Base-by-base conservation (phyloP, 192 early-diverging fungal genomes). In the Coemansia sp. region DNA sequence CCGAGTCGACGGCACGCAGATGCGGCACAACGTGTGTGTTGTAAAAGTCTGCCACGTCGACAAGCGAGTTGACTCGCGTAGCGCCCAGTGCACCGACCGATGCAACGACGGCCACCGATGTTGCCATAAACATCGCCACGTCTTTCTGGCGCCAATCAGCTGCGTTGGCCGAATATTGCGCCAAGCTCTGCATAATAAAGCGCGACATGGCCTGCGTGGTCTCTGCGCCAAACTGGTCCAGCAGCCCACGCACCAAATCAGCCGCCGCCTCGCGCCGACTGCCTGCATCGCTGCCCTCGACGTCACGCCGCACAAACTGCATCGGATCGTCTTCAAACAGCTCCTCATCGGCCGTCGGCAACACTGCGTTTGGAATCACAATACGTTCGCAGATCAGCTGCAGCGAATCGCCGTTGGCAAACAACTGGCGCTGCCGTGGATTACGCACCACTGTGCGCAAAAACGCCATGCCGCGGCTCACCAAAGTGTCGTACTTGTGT, bases 251-350 rank as follows among this genome's bases (percentile, higher is more conserved):
- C 20, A 99, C 90, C 60, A 99, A 83, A 56, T 95, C 96, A 4
- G 92, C 86, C 1, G 96, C 92, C 8, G 95, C 90, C 60, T 91
- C 85, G 57, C 96, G 87, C n/a, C 97, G 90, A 15, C 94, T 96
- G 58, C 95, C 94, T 17, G 82, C 89, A 52, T 96, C 94, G 85
- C 66, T 89, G 28, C 94, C 94, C 69, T 98, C 96, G 9, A 98
- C 61, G 77, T 98, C 96, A 49, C 91, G 82, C 40, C 94, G 82
- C 69, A 98, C 92, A 68, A 90, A 98, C 58, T 96, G 95, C 69
- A 97, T 90, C 23, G 94, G 94, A 57, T 98, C 96, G 65, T 97
- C 95, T 64, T 97, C 92, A 80, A 97, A 98, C 65, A 95, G 74
- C 68, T 98, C 96, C 78, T 94, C 92, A 64, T 99, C 97, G 23